phyloP scores from a whole-genome alignment of 768 basidiomycete species.

The Termitomyces sp. region DNA sequence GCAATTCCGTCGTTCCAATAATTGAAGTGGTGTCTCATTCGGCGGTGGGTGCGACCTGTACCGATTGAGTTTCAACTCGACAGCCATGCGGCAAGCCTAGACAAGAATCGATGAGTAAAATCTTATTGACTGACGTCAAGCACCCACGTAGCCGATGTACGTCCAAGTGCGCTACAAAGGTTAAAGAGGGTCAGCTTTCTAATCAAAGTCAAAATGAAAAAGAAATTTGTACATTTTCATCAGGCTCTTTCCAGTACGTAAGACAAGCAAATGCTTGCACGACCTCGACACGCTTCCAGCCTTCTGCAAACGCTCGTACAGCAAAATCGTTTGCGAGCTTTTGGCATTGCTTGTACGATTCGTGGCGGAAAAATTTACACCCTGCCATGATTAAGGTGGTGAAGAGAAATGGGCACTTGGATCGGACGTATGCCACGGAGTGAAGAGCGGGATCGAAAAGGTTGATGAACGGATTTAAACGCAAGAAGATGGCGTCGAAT shows the following conservation, averaged over 20 bases:
- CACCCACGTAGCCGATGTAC: slow-evolving; percentile 78
- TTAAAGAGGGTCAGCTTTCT: slow-evolving; percentile 14
- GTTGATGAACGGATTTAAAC: slow-evolving; percentile 87
- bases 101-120: not conserved
- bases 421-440: slow-evolving; percentile 74
- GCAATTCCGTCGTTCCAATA: slow-evolving; percentile 75
- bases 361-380: slow-evolving; percentile 78
- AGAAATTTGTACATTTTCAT: slow-evolving; percentile 57
- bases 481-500: slow-evolving; percentile 77
- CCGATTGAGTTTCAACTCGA: slow-evolving; percentile 78
- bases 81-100: slow-evolving; percentile 84
- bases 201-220: slow-evolving; percentile 6
- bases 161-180: slow-evolving; percentile 71
- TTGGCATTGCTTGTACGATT: slow-evolving; percentile 63
- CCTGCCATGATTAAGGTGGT: slow-evolving; percentile 81
- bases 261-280: slow-evolving; percentile 88
- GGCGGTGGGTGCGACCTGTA: slow-evolving; percentile 51
- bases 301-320: slow-evolving; percentile 73
- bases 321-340: slow-evolving; percentile 72
- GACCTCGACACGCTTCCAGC: slow-evolving; percentile 81
- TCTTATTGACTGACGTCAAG: not conserved
- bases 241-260: slow-evolving; percentile 87
- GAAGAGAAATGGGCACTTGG: slow-evolving; percentile 79
- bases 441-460: slow-evolving; percentile 88
- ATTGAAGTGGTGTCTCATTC: slow-evolving; percentile 62